phyloP scores from a whole-genome alignment of 2,329 filamentous ascomycete species.

The Fusarium algeriense region DNA sequence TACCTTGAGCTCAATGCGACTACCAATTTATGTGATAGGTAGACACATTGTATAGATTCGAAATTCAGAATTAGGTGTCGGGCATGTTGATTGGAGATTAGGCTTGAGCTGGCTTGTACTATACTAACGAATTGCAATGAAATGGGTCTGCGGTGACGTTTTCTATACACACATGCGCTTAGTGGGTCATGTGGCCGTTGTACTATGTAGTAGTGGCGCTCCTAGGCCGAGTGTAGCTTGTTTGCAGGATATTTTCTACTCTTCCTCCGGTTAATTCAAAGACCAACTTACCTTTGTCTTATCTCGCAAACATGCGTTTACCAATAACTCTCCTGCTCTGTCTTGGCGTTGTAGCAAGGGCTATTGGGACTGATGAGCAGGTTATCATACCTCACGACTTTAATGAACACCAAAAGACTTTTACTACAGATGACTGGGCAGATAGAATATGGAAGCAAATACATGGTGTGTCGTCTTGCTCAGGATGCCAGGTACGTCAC shows the following conservation, averaged over 20 bases:
- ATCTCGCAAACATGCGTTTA: slow-evolving; percentile 19
- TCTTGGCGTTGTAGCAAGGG: slow-evolving; percentile 21
- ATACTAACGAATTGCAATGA: too few relatives aligned
- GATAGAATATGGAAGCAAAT: slow-evolving; percentile 35
- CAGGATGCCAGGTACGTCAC: slow-evolving; percentile 40
- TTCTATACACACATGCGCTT: slow-evolving; percentile 9
- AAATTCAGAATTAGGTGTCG: not conserved
- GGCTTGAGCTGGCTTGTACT: not conserved
- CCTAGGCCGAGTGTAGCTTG: slow-evolving; percentile 17
- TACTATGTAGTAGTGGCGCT: not conserved
- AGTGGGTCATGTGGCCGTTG: slow-evolving; percentile 31
- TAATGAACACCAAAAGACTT: slow-evolving; percentile 21
- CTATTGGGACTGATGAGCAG: slow-evolving; percentile 14
- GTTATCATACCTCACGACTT: slow-evolving; percentile 11
- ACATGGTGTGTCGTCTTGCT: slow-evolving; percentile 35
- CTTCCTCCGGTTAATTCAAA: not conserved
- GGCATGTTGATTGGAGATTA: not conserved
- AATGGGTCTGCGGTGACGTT: slow-evolving; percentile 28
- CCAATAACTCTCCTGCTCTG: slow-evolving; percentile 13
- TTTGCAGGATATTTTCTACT: not conserved
- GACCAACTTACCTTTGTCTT: not conserved
- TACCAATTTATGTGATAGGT: not conserved
- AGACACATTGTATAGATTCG: not conserved
- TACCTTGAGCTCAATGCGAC: not conserved
- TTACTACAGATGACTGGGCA: slow-evolving; percentile 30